Evolutionary conservation across 192 early-diverging fungal species (phyloP), one percentile per base, ranked within the genome.

Genomic region (Thamnidium elegans): DNA sequence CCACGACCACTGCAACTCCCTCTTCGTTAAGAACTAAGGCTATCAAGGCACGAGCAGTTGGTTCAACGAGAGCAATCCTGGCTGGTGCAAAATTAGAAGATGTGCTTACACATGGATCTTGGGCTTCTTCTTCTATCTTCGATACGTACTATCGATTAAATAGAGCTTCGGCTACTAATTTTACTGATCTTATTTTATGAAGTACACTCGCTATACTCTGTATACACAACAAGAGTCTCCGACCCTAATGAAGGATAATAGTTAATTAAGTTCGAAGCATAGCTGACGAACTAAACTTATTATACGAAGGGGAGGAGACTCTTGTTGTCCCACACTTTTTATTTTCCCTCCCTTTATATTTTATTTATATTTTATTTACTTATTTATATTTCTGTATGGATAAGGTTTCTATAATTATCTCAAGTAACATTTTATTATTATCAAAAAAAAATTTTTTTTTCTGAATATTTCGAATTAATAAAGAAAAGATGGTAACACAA

Each of bases 81-180:
- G 8, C 23, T 10, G 54, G 54, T 56, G 34, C 30, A 8, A 10
- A 15, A 6, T 5, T 56, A 3, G 54, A 56, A 3, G 54, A 56
- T 31, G 30, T 56, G 1, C 54, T 56, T 4, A 56, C 54, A 15
- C 54, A 56, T 36, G 54, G 54, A 36, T 56, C 54, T n/a, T 56
- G 54, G 54, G 54, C 54, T 5, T 56, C 54, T 39, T 32, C 54
- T 4, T 32, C 54, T 3, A 23, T 56, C 7, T 56, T 56, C n/a
- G 54, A 56, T 31, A 32, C 30, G 3, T 56, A 31, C 14, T 56
- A 56, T 31, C 26, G 54, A 3, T 17, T 56, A 1, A 26, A 15
- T 56, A 6, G 54, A 7, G 54, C 9, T n/a, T 26, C 54, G 1
- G 54, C 54, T 39, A 36, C 54, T 4, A 23, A 56, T 56, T 56